These are phyloP conservation scores for Begonia loranthoides DNA, from an alignment of 306 rosid genomes.

Conservation along the genomic window DNA sequence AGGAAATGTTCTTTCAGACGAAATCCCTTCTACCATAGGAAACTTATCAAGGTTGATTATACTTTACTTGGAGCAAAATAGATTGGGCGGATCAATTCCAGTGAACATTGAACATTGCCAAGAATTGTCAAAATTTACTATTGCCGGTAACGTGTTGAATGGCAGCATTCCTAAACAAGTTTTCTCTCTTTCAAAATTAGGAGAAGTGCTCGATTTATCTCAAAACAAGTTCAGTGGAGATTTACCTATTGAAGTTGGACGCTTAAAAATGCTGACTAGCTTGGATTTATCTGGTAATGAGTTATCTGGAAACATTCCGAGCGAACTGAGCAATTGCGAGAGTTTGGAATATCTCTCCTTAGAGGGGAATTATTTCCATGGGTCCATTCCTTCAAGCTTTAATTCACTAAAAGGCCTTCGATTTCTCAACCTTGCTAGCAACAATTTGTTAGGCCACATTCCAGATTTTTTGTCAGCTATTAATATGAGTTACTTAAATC, in stretches of 20 bases:
- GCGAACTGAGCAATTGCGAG: too few species aligned
- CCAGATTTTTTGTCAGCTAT: too few species aligned
- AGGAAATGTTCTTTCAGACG: constrained; percentile 7
- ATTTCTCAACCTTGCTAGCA: too few species aligned
- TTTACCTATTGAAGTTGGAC: constrained; percentile 15
- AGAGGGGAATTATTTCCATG: too few species aligned
- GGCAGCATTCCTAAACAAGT: constrained; percentile 20
- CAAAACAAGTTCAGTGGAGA: constrained; percentile 14
- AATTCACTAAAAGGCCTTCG: too few species aligned
- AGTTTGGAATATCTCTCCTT: too few species aligned
- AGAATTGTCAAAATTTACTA: neutral
- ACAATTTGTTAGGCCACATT: too few species aligned
- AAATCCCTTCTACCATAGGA: constrained; percentile 14
- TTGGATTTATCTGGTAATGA: neutral
- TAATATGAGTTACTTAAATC: too few species aligned
- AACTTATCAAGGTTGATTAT: constrained; percentile 11
- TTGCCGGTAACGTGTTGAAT: constrained; percentile 10
- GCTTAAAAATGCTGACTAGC: neutral
- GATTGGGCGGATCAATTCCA: constrained; percentile 16
- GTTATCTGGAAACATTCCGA: constrained; percentile 5
- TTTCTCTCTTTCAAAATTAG: constrained; percentile 13
- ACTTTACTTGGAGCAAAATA: constrained; percentile 8
- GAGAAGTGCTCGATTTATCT: constrained; percentile 10
- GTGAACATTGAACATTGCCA: constrained; percentile 13
- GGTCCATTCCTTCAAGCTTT: too few species aligned